A percentile compares a stretch with the other conserved stretches of the same genome.
Evolutionary conservation across 768 basidiomycete genomes (phyloP).

Genomic region (Tulasnella sp.): DNA sequence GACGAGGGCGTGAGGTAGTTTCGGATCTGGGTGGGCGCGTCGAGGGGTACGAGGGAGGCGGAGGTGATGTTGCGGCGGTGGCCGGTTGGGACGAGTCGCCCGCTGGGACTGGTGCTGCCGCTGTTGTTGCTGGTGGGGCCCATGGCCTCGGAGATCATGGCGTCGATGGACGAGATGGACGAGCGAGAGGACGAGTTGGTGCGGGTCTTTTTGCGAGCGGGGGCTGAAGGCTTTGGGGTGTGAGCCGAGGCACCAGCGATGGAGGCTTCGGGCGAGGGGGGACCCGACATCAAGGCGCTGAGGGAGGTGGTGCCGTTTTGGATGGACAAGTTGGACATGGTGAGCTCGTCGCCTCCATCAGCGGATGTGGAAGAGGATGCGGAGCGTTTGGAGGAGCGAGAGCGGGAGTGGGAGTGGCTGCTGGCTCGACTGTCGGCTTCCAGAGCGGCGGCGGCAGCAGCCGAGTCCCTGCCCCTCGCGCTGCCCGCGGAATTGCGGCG

Average conservation of each 20-base stretch:
- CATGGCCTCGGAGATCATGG: background rate
- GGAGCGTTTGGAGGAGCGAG: constrained; percentile 20
- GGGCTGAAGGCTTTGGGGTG: constrained; percentile 7
- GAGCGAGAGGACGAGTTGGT: constrained; percentile 18
- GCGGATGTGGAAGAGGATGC: constrained; percentile 11
- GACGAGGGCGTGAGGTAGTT: constrained; percentile 66
- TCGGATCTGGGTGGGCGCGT: constrained; percentile 76
- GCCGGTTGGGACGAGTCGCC: constrained; percentile 47
- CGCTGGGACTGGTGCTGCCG: constrained; percentile 29
- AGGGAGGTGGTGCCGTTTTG: constrained; percentile 8
- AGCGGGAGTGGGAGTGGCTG: constrained; percentile 22
- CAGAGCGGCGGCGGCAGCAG: background rate
- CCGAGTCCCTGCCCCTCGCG: background rate
- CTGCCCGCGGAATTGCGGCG: background rate
- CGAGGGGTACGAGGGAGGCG: constrained; percentile 57
- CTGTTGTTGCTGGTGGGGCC: background rate
- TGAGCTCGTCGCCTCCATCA: constrained; percentile 15
- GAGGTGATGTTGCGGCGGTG: constrained; percentile 69
- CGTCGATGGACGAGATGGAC: constrained; percentile 19
- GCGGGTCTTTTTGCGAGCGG: constrained; percentile 24
- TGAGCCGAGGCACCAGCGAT: background rate
- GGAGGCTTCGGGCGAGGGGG: constrained; percentile 5
- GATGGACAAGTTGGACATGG: constrained; percentile 22
- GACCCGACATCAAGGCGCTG: constrained; percentile 4
- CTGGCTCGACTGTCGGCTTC: background rate